A percentile compares a stretch with the other conserved stretches of the same genome.
phyloP scores from a whole-genome alignment of 1,139 yeast species.

The Hanseniaspora sp. region DNA sequence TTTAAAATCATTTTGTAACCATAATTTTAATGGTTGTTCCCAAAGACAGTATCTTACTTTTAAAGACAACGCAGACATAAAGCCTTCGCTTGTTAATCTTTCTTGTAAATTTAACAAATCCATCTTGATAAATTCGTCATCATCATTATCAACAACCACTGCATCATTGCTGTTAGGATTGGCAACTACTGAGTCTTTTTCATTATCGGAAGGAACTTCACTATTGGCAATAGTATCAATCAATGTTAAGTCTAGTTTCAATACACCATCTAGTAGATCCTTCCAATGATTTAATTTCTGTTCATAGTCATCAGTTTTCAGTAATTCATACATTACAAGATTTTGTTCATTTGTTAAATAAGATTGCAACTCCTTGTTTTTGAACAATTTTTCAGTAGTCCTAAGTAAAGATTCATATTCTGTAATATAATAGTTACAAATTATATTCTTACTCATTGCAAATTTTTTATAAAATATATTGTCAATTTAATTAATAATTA shows the following conservation, averaged over 20 bases:
- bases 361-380: slow-evolving; percentile 35
- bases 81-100: slow-evolving; percentile 39
- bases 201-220: slow-evolving; percentile 6
- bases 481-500: too few relatives aligned
- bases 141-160: neutral
- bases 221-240: slow-evolving; percentile 4
- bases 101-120: slow-evolving; percentile 32
- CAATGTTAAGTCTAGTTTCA: slow-evolving; percentile 5
- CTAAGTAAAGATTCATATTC: slow-evolving; percentile 11
- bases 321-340: slow-evolving; percentile 40
- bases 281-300: slow-evolving; percentile 15
- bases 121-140: slow-evolving; percentile 25
- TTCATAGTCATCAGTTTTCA: slow-evolving; percentile 25
- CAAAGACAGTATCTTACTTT: slow-evolving; percentile 59
- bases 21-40: slow-evolving; percentile 57
- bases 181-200: slow-evolving; percentile 22
- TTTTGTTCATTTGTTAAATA: slow-evolving; percentile 55
- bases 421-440: slow-evolving; percentile 1
- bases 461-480: neutral
- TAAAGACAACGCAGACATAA: slow-evolving; percentile 47
- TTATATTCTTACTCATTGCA: neutral
- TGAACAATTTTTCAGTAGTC: slow-evolving; percentile 12
- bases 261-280: slow-evolving; percentile 7
- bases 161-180: neutral
- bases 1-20: slow-evolving; percentile 5